Base-by-base conservation (phyloP, 2,329 filamentous ascomycete genomes). In the Waltergamsia citrina region DNA sequence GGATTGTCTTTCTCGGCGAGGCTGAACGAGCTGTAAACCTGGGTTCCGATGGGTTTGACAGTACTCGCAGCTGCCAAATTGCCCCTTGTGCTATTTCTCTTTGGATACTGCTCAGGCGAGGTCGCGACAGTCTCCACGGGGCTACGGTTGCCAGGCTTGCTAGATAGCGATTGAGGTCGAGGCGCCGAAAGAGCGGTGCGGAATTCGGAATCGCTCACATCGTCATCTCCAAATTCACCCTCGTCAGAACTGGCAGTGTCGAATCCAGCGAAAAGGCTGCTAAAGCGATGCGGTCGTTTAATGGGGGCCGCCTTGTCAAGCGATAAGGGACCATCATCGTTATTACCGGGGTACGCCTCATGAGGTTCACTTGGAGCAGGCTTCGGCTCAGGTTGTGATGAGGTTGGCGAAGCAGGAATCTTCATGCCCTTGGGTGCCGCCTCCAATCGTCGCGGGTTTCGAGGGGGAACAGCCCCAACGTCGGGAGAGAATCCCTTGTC, bases 221-320 rank as follows among this genome's bases (percentile, higher is more conserved):
- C 76, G 4, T 54, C 62, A 38, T 79, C 74, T 20, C 56, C 63
- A 52, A 78, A 78, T 19, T 81, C 75, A 3, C 52, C 64, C 36
- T 84, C 79, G 29, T 78, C 78, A 7, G 79, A 80, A 47, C 77
- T 85, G 29, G 66, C 68, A 10, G 74, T 75, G 30, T 90, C 84
- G 44, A 93, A 92, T 0, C 85, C 85, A 21, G 85, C 83, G 55
- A 92, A 92, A n/a, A 93, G 63, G 50, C 84, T 92, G 56, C 83
- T 90, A 32, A 85, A 79, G 36, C 85, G 71, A 49, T 83, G 78
- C 1, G 84, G 82, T 12, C 80, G 72, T 39, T 79, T 72, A 50
- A 82, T 66, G 3, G 77, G 71, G 3, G 69, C 67, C 5, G 27
- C 41, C 34, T 67, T 71, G 11, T 74, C 67, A 36, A 56, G 62